phyloP scores from a whole-genome alignment of 2,329 filamentous ascomycete species.

The Colletotrichum chlorophyti region DNA sequence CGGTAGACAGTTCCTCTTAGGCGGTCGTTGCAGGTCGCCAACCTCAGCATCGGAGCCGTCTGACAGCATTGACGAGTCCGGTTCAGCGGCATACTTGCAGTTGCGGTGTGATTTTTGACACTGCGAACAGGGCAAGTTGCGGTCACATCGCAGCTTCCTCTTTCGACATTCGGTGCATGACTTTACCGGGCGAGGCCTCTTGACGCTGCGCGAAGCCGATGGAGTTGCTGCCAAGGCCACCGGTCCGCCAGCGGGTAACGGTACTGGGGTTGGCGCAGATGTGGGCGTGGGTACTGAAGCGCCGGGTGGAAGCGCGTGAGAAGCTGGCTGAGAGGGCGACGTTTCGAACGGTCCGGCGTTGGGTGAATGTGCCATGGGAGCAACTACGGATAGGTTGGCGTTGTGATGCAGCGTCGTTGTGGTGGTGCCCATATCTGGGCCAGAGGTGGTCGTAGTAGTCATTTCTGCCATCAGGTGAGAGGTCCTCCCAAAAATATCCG shows the following conservation, averaged over 20 bases:
- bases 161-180: conserved; percentile 64
- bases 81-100: conserved; percentile 60
- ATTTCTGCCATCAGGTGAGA: conserved; percentile 11
- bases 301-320: conserved; percentile 12
- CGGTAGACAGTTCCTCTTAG: conserved; percentile 45
- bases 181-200: conserved; percentile 61
- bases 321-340: conserved; percentile 20
- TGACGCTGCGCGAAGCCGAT: conserved; percentile 49
- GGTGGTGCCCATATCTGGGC: conserved; percentile 15
- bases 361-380: conserved; percentile 10
- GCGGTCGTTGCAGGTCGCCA: conserved; percentile 40
- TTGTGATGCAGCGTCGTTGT: conserved; percentile 18
- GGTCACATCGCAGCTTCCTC: conserved; percentile 63
- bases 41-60: conserved; percentile 55
- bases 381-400: conserved; percentile 7
- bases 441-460: conserved; percentile 17
- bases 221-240: background rate
- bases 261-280: conserved; percentile 4
- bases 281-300: background rate
- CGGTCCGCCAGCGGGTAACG: conserved; percentile 6
- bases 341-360: conserved; percentile 12
- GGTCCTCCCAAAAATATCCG: conserved; percentile 11
- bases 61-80: conserved; percentile 53
- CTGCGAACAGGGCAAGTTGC: conserved; percentile 62
- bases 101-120: conserved; percentile 62